A percentile compares a stretch with the other conserved stretches of the same genome.
These are phyloP conservation scores for Glycyrrhiza uralensis DNA, from an alignment of 306 rosid species.

Conservation along the genomic window DNA sequence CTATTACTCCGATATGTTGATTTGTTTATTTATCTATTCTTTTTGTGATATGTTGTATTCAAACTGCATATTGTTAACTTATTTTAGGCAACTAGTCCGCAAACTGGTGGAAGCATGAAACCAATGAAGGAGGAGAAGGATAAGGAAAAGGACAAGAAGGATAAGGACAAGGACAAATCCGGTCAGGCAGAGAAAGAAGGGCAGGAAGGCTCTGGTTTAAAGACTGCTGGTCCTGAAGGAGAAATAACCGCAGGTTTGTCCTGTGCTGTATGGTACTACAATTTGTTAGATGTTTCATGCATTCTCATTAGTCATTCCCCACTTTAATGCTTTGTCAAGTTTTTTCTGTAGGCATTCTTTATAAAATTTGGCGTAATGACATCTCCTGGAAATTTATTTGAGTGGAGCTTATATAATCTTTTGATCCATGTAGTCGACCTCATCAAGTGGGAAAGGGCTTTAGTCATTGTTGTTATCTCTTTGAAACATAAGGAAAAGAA, in stretches of 20 bases:
- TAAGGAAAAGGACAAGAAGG: slow-evolving; percentile 38
- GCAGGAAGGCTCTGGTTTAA: slow-evolving; percentile 79
- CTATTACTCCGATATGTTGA: neutral
- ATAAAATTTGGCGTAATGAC: slow-evolving; percentile 6
- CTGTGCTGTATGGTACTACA: neutral
- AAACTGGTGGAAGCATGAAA: slow-evolving; percentile 88
- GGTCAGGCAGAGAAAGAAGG: slow-evolving; percentile 80
- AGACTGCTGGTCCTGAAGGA: slow-evolving; percentile 95
- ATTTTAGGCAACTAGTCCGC: slow-evolving; percentile 84
- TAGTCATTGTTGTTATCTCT: neutral
- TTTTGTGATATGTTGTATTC: slow-evolving; percentile 13
- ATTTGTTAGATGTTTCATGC: slow-evolving; percentile 3
- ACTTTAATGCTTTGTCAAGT: neutral
- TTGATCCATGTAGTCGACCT: neutral
- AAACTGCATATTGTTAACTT: slow-evolving; percentile 13
- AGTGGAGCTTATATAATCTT: neutral
- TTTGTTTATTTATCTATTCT: neutral
- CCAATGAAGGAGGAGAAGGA: slow-evolving; percentile 80
- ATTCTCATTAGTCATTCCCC: neutral
- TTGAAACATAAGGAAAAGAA: neutral
- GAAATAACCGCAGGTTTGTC: slow-evolving; percentile 95
- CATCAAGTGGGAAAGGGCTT: neutral
- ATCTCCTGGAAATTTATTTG: neutral
- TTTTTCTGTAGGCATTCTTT: neutral
- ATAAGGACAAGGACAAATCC: slow-evolving; percentile 55